These are phyloP conservation scores for Jaminaea rosea DNA, from an alignment of 1,284 basidiomycete species.

Conservation along the genomic window DNA sequence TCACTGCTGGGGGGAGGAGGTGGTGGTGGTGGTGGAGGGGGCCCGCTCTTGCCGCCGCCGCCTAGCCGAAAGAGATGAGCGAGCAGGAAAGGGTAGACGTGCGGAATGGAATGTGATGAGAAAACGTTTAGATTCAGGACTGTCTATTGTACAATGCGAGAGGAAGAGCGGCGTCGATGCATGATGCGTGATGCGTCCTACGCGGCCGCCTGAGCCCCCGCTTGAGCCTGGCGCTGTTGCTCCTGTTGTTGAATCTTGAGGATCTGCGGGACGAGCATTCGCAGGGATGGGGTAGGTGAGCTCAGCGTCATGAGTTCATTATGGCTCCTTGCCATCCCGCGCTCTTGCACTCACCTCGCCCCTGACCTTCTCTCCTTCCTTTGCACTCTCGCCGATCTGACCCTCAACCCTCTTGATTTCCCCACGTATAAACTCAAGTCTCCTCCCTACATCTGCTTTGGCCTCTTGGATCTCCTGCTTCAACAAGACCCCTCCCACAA, in stretches of 20 bases:
- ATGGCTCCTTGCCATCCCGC: no score
- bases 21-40: conserved; percentile 9
- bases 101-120: no score
- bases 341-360: conserved; percentile 16
- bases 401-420: conserved; percentile 56
- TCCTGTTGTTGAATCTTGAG: background rate
- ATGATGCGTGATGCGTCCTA: no score
- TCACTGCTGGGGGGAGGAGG: conserved; percentile 4
- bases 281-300: background rate
- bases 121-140: no score
- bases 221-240: no score
- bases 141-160: no score
- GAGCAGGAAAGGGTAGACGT: no score
- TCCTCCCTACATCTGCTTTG: conserved; percentile 77
- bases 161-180: no score
- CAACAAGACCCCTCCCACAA: conserved; percentile 81
- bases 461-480: conserved; percentile 84
- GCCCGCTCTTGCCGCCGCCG: conserved; percentile 21
- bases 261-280: background rate
- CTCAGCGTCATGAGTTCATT: background rate
- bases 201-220: no score
- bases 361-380: conserved; percentile 30
- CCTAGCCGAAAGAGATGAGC: conserved; percentile 22
- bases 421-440: conserved; percentile 76
- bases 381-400: conserved; percentile 24